phyloP scores from a whole-genome alignment of 202 grass and related monocot genomes.

The Hordeum pubiflorum region DNA sequence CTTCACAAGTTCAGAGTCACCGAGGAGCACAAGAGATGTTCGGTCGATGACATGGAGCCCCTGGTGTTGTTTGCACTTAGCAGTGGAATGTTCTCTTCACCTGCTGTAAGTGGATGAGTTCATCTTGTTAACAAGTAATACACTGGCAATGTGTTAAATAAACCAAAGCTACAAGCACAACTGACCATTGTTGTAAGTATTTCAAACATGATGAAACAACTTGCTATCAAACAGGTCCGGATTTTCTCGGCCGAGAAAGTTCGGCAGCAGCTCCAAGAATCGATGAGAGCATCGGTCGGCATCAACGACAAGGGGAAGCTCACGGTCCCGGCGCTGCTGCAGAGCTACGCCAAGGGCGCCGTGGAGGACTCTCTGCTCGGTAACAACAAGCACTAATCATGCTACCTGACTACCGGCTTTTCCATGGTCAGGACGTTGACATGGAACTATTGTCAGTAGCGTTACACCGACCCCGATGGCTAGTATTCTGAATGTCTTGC shows the following conservation, averaged over 20 bases:
- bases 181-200: not conserved
- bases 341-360: slow-evolving; percentile 70
- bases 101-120: slow-evolving; percentile 52
- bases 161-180: not conserved
- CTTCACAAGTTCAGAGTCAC: slow-evolving; percentile 82
- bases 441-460: too few species aligned
- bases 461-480: too few species aligned
- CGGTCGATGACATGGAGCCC: slow-evolving; percentile 49
- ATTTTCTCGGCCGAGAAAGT: slow-evolving; percentile 64
- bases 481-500: not conserved
- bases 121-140: not conserved
- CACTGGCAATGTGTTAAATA: not conserved
- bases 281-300: slow-evolving; percentile 77
- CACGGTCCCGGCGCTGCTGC: slow-evolving; percentile 61
- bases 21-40: slow-evolving; percentile 70
- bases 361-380: slow-evolving; percentile 84
- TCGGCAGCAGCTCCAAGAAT: slow-evolving; percentile 51
- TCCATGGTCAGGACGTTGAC: too few species aligned
- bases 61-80: slow-evolving; percentile 72
- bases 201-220: too few species aligned
- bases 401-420: not conserved
- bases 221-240: slow-evolving; percentile 39
- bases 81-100: slow-evolving; percentile 90
- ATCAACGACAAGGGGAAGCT: slow-evolving; percentile 71
- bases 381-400: slow-evolving; percentile 5